Base-by-base conservation (phyloP, 2,329 filamentous ascomycete genomes). In the Daldinia sp. region DNA sequence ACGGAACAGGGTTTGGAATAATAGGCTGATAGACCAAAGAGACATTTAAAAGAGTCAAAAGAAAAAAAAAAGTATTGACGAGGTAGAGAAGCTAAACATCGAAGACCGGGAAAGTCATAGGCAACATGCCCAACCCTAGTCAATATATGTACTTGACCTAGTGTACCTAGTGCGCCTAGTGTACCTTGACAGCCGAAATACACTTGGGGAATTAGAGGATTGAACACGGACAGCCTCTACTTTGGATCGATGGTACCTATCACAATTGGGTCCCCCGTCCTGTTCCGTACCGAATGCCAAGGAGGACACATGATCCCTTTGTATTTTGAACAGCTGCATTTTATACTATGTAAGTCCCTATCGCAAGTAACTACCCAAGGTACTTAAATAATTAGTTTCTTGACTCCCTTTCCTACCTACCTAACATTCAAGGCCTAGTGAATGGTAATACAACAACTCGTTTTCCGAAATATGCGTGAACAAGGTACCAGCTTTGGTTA, bases 21-120 rank as follows among this genome's bases (percentile, higher is more conserved):
- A 72, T 69, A 65, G 66, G 15, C 63, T 65, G 67, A 69, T 61
- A 33, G 33, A 57, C n/a, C 6, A 39, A 23, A 66, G 30, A 63
- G 63, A 46, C 51, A 63, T 63, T 53, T 18, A 7, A 7, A 30
- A 10, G 28, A 35, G 33, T 35, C 7, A 37, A 35, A 44, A 41
- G 15, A 23, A 44, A 41, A 26, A 44, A 41, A 26, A 37, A 42
- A 48, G 28, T 54, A 68, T 66, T 46, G 60, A 60, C 41, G 56
- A 60, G 65, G 56, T 61, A 53, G 28, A 57, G 57, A 61, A 65
- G 59, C 18, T 30, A 60, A 41, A 59, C 56, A 61, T 51, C 37
- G n/a, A 57, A 51, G 56, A n/a, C n/a, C n/a, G n/a, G n/a, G n/a
- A 51, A 63, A 63, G 35, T 12, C 20, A 50, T 44, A 37, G 10